Evolutionary conservation across 2,329 filamentous ascomycete species (phyloP), one percentile per base, ranked within the genome.

Genomic region (Emmonsia crescens): DNA sequence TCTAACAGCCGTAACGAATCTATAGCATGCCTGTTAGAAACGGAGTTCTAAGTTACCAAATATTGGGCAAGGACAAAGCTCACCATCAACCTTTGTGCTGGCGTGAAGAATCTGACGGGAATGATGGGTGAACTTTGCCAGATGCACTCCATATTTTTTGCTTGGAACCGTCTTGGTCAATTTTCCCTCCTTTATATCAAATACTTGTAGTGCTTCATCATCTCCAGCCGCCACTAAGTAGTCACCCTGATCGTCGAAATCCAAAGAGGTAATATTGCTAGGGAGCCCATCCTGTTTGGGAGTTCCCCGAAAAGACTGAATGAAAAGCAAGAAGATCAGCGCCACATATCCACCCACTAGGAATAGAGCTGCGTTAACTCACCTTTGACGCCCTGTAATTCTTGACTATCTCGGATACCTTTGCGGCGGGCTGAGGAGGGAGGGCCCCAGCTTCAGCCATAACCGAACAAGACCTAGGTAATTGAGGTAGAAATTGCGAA

Each of bases 231-330:
- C 89, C 76, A 99, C 91, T 63, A 95, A 83, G 57, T 93, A 89
- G 74, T 96, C 91, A 74, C 94, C 94, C 51, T 89, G 88, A 77
- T 97, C 92, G 75, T 97, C 92, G 73, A 96, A 99, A 78, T 99
- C 93, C 68, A 99, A 84, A 1, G 93, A 97, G 9, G 94, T 88
- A 63, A 96, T 85, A 66, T 86, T 56, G 82, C 3, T 86, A 84
- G 56, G 40, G 42, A 57, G 40, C 8, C 58, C 67, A 49, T 76
- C 77, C 67, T 72, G 72, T 68, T 75, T 78, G 52, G 68, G 66
- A 48, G 67, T 65, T 10, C 64, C 68, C 62, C 68, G 70, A 64
- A 73, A 77, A 2, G 67, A 65, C 73, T 73, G 62, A 29, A 42
- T 21, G 59, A 27, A 5, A 61, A 12, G 3, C 9, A 57, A 57